Percentiles rank a stretch among this genome's conserved stretches.
Evolutionary conservation across 768 basidiomycete species (phyloP).

Genomic region (Leccinum uliginosum): DNA sequence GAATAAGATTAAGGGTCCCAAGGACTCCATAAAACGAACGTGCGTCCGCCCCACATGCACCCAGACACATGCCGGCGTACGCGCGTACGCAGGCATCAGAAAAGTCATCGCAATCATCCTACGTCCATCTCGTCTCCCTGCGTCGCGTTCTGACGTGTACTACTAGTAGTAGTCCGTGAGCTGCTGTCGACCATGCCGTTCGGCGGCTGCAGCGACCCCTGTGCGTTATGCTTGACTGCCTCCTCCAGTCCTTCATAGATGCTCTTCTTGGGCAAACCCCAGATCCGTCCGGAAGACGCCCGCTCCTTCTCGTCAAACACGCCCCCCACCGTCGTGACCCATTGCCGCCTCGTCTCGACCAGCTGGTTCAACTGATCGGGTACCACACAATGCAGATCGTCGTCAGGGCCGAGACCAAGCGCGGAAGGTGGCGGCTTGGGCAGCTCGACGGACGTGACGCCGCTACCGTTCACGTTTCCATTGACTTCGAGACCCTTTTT

Average conservation of each 20-base stretch:
- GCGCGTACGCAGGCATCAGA: background rate
- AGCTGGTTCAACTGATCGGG: constrained; percentile 66
- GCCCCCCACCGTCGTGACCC: constrained; percentile 72
- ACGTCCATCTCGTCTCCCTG: constrained; percentile 65
- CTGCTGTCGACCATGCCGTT: constrained; percentile 13
- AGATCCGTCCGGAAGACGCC: constrained; percentile 62
- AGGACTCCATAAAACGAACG: background rate
- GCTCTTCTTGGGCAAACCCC: constrained; percentile 72
- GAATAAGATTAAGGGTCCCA: background rate
- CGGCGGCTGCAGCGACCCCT: constrained; percentile 18
- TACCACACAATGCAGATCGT: constrained; percentile 57
- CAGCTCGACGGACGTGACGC: constrained; percentile 27
- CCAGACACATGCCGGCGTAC: background rate
- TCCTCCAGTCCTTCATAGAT: constrained; percentile 74
- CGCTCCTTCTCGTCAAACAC: constrained; percentile 74
- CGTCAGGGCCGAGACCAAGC: constrained; percentile 64
- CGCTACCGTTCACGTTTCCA: constrained; percentile 29
- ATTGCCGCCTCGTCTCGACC: constrained; percentile 70
- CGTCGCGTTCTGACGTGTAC: constrained; percentile 39
- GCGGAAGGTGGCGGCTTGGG: constrained; percentile 68
- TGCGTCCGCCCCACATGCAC: background rate
- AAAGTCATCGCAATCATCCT: constrained; percentile 37
- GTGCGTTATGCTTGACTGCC: constrained; percentile 43
- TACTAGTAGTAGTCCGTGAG: constrained; percentile 26
- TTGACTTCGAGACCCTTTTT: constrained; percentile 50